These are phyloP conservation scores for Monosporascus sp. DNA, from an alignment of 2,329 filamentous ascomycete species.

Conservation along the genomic window DNA sequence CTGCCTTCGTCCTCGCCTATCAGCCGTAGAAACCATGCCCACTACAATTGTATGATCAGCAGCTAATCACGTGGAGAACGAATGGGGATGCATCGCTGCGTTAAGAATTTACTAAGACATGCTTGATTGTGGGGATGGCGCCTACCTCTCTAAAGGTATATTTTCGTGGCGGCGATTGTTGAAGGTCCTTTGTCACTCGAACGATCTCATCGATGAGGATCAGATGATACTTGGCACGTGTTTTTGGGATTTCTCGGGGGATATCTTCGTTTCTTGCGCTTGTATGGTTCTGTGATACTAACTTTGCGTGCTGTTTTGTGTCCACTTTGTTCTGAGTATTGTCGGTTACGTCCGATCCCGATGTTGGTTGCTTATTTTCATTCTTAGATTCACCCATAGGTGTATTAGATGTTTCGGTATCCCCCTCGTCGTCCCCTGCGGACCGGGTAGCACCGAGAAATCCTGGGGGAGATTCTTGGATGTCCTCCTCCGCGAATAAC, in stretches of 20 bases:
- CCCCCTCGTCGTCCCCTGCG: constrained; percentile 22
- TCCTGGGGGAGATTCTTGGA: constrained; percentile 35
- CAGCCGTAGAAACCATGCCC: constrained; percentile 76
- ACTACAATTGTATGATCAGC: constrained; percentile 51
- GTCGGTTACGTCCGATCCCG: background rate
- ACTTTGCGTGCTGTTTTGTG: constrained; percentile 11
- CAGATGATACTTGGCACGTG: constrained; percentile 49
- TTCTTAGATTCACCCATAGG: no score
- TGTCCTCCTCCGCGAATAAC: constrained; percentile 32
- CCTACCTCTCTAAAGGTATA: constrained; percentile 57
- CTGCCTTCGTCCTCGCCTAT: constrained; percentile 61
- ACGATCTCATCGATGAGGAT: constrained; percentile 70
- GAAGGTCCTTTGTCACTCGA: constrained; percentile 58
- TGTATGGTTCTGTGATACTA: constrained; percentile 32
- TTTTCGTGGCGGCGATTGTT: constrained; percentile 48
- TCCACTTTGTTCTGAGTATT: background rate
- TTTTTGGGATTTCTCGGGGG: constrained; percentile 34
- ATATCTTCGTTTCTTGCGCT: constrained; percentile 25
- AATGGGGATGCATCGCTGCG: background rate
- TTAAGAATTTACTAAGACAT: background rate
- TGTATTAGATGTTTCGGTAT: constrained; percentile 11
- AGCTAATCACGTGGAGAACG: background rate
- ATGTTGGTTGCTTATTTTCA: background rate
- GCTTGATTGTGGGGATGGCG: background rate
- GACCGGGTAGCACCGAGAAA: constrained; percentile 32